Conservation (phyloP, 2,329 filamentous ascomycete species). For the Thielaviopsis ethacetica region DNA sequence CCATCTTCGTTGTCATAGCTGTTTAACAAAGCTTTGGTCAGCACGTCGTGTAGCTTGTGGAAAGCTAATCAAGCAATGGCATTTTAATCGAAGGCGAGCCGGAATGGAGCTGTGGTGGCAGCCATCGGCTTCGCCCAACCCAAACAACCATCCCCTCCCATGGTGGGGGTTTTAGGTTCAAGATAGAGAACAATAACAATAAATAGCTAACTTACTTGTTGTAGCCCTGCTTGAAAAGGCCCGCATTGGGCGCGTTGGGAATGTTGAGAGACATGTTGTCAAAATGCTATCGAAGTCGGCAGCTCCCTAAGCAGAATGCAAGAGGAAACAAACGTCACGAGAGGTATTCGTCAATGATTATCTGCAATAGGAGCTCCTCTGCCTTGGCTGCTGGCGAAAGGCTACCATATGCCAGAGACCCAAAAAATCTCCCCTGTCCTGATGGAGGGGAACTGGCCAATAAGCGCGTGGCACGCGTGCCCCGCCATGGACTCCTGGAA, state of each 20-base stretch:
- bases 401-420: slow-evolving; percentile 10
- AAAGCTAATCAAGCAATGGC: not conserved
- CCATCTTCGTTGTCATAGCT: slow-evolving; percentile 99
- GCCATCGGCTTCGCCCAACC: too few relatives aligned
- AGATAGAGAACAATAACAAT: slow-evolving; percentile 7
- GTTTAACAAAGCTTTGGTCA: slow-evolving; percentile 17
- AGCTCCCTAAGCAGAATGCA: slow-evolving; percentile 2
- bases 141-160: too few relatives aligned
- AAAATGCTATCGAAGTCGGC: not conserved
- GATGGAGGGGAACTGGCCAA: slow-evolving; percentile 12
- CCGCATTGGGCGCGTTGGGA: slow-evolving; percentile 80
- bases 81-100: not conserved
- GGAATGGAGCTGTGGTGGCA: not conserved
- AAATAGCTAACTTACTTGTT: slow-evolving; percentile 52
- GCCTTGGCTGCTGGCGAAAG: slow-evolving; percentile 2
- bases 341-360: slow-evolving; percentile 7
- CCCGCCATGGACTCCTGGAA: slow-evolving; percentile 10
- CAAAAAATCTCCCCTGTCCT: slow-evolving; percentile 9
- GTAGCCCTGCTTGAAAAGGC: slow-evolving; percentile 92
- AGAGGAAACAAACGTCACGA: slow-evolving; percentile 6
- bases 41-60: slow-evolving; percentile 15
- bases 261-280: slow-evolving; percentile 82
- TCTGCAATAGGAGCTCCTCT: slow-evolving; percentile 9
- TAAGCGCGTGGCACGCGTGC: slow-evolving; percentile 11
- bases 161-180: slow-evolving; percentile 12